phyloP scores from a whole-genome alignment of 2,329 filamentous ascomycete genomes.

The Fusarium xylarioides region DNA sequence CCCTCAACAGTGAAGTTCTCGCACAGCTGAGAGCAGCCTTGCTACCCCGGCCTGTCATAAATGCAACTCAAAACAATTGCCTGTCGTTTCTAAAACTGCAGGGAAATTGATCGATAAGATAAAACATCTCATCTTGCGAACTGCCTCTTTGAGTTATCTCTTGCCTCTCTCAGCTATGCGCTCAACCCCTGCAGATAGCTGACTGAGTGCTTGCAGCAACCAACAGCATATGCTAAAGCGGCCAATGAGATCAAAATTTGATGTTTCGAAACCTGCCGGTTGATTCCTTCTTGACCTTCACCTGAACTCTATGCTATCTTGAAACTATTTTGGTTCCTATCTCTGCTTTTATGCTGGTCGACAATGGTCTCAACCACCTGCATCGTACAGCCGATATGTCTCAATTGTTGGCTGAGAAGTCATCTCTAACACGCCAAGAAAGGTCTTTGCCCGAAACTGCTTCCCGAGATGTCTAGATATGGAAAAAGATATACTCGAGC shows the following conservation, averaged over 20 bases:
- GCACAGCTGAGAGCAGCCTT: background rate
- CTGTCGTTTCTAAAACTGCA: background rate
- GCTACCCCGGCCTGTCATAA: background rate
- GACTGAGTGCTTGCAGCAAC: conserved; percentile 28
- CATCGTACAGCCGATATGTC: background rate
- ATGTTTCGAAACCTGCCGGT: conserved; percentile 19
- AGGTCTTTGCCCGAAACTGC: background rate
- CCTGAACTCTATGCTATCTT: background rate
- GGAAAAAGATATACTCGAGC: background rate
- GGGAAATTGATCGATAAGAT: background rate
- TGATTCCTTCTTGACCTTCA: background rate
- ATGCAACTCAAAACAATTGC: background rate
- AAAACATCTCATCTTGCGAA: background rate
- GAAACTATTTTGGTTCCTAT: background rate
- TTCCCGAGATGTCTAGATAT: background rate
- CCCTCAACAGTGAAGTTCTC: background rate
- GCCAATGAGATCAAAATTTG: conserved; percentile 26
- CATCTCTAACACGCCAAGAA: background rate
- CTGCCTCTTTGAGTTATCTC: background rate
- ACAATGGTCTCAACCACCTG: background rate
- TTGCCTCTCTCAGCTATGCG: background rate
- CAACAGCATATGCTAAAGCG: conserved; percentile 51
- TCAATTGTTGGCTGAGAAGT: background rate
- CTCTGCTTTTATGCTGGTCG: background rate
- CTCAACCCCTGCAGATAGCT: conserved; percentile 21